phyloP scores from a whole-genome alignment of 1,284 basidiomycete species.

The Fomitopsis betulina region DNA sequence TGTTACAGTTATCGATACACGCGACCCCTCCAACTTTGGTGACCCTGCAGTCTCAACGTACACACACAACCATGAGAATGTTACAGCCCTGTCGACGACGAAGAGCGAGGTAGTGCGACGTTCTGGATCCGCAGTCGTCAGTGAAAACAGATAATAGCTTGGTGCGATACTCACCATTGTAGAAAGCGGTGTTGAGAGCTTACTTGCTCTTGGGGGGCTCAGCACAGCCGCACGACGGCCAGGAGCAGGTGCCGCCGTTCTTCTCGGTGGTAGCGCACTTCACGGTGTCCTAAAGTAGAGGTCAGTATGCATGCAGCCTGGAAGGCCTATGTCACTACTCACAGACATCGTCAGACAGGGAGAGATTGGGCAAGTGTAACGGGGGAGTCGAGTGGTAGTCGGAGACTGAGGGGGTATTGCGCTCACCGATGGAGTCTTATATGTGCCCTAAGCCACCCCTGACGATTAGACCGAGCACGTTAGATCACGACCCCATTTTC shows the following conservation, averaged over 20 bases:
- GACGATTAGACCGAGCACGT: no score
- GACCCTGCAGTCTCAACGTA: neutral
- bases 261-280: conserved; percentile 24
- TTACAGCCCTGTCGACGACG: neutral
- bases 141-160: conserved; percentile 2
- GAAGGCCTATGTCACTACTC: neutral
- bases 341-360: neutral
- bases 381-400: neutral
- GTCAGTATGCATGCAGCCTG: neutral
- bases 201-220: conserved; percentile 24
- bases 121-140: neutral
- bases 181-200: conserved; percentile 6
- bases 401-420: conserved; percentile 1
- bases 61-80: neutral
- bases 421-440: neutral
- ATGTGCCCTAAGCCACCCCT: neutral
- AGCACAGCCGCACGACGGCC: conserved; percentile 27
- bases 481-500: no score
- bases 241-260: conserved; percentile 19
- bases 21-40: neutral
- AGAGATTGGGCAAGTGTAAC: neutral
- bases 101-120: neutral
- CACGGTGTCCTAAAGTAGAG: conserved; percentile 13
- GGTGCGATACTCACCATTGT: conserved; percentile 9
- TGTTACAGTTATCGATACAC: neutral